Percentiles rank a stretch among this genome's conserved stretches.
Conservation (phyloP, 2,329 filamentous ascomycete genomes). For the Nothopassalora personata region DNA sequence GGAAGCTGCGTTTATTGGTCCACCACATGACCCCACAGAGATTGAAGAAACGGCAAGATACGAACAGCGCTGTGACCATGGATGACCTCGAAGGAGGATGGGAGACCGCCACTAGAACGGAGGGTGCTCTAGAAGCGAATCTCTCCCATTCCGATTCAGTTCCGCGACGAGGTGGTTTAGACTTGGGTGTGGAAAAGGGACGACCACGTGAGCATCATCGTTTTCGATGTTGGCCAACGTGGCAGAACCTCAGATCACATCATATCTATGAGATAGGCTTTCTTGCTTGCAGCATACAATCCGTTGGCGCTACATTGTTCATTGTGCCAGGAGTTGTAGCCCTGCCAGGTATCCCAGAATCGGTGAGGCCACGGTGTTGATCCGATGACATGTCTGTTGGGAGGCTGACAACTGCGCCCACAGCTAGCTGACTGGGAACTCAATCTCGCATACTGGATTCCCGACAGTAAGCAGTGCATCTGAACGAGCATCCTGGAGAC, state of each 20-base stretch:
- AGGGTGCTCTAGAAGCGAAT: constrained; percentile 8
- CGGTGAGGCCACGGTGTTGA: constrained; percentile 18
- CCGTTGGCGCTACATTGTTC: constrained; percentile 28
- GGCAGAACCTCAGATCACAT: constrained; percentile 23
- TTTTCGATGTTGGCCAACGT: constrained; percentile 19
- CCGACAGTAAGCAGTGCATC: constrained; percentile 9
- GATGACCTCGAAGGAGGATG: constrained; percentile 17
- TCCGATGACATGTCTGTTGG: not conserved
- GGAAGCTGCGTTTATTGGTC: constrained; percentile 21
- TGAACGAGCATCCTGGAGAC: too few species aligned
- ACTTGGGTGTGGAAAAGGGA: constrained; percentile 13
- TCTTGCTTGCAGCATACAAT: constrained; percentile 26
- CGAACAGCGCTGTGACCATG: not conserved
- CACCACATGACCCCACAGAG: constrained; percentile 9
- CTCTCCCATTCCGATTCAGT: constrained; percentile 14
- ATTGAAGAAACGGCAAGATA: not conserved
- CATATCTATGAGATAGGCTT: constrained; percentile 30
- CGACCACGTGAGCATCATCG: constrained; percentile 7
- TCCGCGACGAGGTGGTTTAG: constrained; percentile 15
- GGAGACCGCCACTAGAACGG: constrained; percentile 7
- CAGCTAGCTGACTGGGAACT: not conserved
- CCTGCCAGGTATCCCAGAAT: constrained; percentile 26
- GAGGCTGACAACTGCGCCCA: not conserved
- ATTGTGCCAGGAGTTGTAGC: constrained; percentile 22
- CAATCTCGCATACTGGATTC: constrained; percentile 24